phyloP scores from a whole-genome alignment of 352 stramenopile species.

The Aphanomyces astaci region DNA sequence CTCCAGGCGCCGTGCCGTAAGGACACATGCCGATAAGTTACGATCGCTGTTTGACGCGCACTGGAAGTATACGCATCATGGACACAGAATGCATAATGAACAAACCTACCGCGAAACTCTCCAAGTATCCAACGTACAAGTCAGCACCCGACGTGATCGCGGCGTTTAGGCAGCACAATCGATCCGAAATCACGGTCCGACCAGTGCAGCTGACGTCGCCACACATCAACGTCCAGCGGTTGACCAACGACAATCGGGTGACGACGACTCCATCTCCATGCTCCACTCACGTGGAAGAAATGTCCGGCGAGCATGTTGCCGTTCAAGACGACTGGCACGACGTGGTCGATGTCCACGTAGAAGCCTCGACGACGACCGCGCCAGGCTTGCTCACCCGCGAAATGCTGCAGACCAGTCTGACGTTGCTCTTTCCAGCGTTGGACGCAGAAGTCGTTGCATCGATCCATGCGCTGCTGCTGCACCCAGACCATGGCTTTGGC shows the following conservation, averaged over 20 bases:
- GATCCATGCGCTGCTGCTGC: constrained; percentile 37
- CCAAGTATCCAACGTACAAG: constrained; percentile 17
- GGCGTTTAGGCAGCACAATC: constrained; percentile 9
- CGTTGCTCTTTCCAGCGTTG: constrained; percentile 33
- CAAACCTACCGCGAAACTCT: not conserved
- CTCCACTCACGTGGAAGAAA: not conserved
- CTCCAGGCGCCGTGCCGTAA: not conserved
- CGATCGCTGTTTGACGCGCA: not conserved
- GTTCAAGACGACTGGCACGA: constrained; percentile 19
- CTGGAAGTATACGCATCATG: constrained; percentile 2
- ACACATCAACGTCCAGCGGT: not conserved
- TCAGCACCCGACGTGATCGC: constrained; percentile 20
- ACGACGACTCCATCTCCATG: not conserved
- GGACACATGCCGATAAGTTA: not conserved
- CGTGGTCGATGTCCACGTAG: constrained; percentile 25
- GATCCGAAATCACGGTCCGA: not conserved
- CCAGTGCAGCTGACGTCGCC: not conserved
- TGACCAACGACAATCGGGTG: not conserved
- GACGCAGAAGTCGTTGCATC: constrained; percentile 32
- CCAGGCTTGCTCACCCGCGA: constrained; percentile 35
- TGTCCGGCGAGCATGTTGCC: not conserved
- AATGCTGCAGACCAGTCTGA: constrained; percentile 27
- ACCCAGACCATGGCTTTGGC: constrained; percentile 55
- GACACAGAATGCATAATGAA: not conserved
- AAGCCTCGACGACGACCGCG: constrained; percentile 27